Conservation (phyloP, 2,329 filamentous ascomycete genomes). For the Decorospora gaudefroyi region DNA sequence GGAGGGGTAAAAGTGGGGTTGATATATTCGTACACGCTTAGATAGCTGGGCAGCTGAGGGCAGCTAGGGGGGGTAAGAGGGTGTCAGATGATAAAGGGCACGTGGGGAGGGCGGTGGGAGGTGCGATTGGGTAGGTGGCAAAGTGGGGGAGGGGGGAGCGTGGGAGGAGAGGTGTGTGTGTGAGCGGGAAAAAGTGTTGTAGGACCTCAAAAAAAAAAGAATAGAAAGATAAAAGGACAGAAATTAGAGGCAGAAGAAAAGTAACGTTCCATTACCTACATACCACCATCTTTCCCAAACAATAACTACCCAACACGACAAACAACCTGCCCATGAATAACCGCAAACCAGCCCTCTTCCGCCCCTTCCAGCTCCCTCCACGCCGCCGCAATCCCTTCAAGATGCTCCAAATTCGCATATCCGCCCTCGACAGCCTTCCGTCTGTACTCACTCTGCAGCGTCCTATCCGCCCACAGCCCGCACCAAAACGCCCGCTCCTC, state of each 20-base stretch:
- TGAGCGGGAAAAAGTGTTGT: conserved; percentile 2
- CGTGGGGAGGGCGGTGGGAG: conserved; percentile 23
- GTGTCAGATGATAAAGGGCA: conserved; percentile 40
- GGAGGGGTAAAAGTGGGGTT: conserved; percentile 46
- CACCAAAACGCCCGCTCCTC: conserved; percentile 50
- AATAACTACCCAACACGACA: conserved; percentile 32
- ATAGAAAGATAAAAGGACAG: conserved; percentile 4
- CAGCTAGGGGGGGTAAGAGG: conserved; percentile 33
- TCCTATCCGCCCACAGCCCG: conserved; percentile 47
- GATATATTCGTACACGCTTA: conserved; percentile 36
- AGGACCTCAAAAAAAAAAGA: conserved; percentile 1
- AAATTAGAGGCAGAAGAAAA: background rate
- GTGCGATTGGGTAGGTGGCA: conserved; percentile 31
- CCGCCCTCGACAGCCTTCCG: conserved; percentile 46
- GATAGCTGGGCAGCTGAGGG: too few relatives aligned
- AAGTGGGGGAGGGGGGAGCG: conserved; percentile 8
- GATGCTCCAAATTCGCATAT: conserved; percentile 45
- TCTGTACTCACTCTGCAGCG: conserved; percentile 43
- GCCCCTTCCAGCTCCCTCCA: conserved; percentile 50
- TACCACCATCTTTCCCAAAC: too few relatives aligned
- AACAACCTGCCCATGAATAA: conserved; percentile 52
- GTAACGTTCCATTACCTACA: conserved; percentile 2
- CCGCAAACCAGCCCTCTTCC: conserved; percentile 51
- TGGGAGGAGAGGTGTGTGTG: conserved; percentile 13
- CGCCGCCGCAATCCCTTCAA: conserved; percentile 48